Conservation (phyloP, 2,329 filamentous ascomycete genomes). For the Talaromyces sp. region DNA sequence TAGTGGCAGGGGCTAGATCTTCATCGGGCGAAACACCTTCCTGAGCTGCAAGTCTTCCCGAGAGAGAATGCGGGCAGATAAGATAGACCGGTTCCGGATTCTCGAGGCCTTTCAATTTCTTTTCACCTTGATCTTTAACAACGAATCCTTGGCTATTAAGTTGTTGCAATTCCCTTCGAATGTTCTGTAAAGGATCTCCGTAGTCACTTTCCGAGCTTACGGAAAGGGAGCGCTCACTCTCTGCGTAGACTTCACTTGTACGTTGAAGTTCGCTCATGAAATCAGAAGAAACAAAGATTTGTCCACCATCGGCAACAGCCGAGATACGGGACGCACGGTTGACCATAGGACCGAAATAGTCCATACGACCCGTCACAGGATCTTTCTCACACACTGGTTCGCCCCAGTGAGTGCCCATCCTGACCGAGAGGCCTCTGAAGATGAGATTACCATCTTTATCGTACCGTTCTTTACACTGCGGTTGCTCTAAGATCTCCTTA, state of each 20-base stretch:
- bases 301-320: conserved; percentile 89
- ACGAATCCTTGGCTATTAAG: conserved; percentile 91
- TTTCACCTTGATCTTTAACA: conserved; percentile 92
- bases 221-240: conserved; percentile 69
- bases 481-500: conserved; percentile 81
- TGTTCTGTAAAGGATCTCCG: conserved; percentile 69
- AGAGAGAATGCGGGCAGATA: conserved; percentile 85
- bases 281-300: conserved; percentile 94
- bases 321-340: conserved; percentile 95
- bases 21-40: conserved; percentile 51
- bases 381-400: conserved; percentile 92
- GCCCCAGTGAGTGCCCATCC: conserved; percentile 97
- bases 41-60: conserved; percentile 58
- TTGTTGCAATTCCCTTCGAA: conserved; percentile 81
- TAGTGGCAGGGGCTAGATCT: conserved; percentile 50
- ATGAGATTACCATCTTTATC: conserved; percentile 86
- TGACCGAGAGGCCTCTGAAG: conserved; percentile 88
- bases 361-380: conserved; percentile 95
- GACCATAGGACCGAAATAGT: conserved; percentile 99
- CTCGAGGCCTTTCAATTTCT: conserved; percentile 92
- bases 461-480: conserved; percentile 75
- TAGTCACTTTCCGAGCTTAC: conserved; percentile 64
- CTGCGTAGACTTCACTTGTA: conserved; percentile 83
- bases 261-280: conserved; percentile 95
- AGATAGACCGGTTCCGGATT: conserved; percentile 95